These are phyloP conservation scores for Colletotrichum destructivum DNA, from an alignment of 2,329 filamentous ascomycete genomes.

Conservation along the genomic window DNA sequence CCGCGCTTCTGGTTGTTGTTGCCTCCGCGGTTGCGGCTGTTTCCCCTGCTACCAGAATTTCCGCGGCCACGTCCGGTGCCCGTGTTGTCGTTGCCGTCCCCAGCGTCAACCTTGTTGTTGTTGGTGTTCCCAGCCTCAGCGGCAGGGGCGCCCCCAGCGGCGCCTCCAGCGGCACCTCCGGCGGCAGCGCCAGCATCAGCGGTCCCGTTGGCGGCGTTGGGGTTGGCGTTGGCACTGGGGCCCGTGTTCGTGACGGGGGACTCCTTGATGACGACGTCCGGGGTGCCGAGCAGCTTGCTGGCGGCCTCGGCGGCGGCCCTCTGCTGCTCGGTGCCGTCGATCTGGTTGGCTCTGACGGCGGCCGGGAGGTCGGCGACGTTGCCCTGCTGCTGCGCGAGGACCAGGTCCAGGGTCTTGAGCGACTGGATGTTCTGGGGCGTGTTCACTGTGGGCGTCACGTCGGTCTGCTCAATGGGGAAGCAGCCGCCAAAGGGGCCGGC, in stretches of 20 bases:
- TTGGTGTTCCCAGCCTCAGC: slow-evolving; percentile 1
- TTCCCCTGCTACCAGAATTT: neutral
- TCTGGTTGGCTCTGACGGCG: slow-evolving; percentile 59
- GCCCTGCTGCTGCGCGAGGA: slow-evolving; percentile 63
- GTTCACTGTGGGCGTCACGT: slow-evolving; percentile 59
- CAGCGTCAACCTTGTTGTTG: slow-evolving; percentile 3
- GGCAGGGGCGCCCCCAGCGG: neutral
- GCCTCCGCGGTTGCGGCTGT: slow-evolving; percentile 10
- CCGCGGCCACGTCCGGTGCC: slow-evolving; percentile 2
- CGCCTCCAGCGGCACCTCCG: slow-evolving; percentile 37
- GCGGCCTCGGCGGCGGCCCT: slow-evolving; percentile 55
- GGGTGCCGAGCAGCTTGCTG: slow-evolving; percentile 53
- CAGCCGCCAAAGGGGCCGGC: slow-evolving; percentile 73
- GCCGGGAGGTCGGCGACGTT: slow-evolving; percentile 66
- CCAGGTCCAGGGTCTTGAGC: slow-evolving; percentile 58
- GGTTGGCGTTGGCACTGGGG: slow-evolving; percentile 1
- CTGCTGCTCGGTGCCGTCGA: slow-evolving; percentile 52
- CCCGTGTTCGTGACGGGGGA: slow-evolving; percentile 47
- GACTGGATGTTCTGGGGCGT: slow-evolving; percentile 63
- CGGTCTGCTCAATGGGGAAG: slow-evolving; percentile 70
- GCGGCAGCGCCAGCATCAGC: slow-evolving; percentile 37
- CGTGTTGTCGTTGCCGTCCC: slow-evolving; percentile 35
- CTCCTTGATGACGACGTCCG: slow-evolving; percentile 47
- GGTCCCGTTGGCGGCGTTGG: neutral
- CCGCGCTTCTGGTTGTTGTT: slow-evolving; percentile 18